Conservation (phyloP, 2,329 filamentous ascomycete species). For the Alternaria dauci region DNA sequence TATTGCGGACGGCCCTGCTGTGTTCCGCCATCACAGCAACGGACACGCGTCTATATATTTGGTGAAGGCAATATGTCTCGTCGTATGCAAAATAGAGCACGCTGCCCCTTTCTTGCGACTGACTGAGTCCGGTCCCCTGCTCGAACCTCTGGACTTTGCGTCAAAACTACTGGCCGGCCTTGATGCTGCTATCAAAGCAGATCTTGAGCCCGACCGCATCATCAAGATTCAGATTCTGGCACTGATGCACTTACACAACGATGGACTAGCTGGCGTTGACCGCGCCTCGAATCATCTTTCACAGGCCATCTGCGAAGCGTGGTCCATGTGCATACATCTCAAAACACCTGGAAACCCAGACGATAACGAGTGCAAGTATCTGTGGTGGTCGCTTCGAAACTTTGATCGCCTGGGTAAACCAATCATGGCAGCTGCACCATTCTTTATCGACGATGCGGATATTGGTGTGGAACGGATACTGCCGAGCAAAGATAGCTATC, state of each 20-base stretch:
- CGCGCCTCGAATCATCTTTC: slow-evolving; percentile 4
- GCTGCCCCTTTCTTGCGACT: slow-evolving; percentile 4
- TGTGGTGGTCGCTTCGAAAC: slow-evolving; percentile 12
- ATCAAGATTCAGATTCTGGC: slow-evolving; percentile 8
- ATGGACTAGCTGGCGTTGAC: slow-evolving; percentile 2
- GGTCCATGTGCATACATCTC: slow-evolving; percentile 11
- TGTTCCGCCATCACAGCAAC: slow-evolving; percentile 7
- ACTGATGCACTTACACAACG: slow-evolving; percentile 12
- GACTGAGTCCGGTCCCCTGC: background rate
- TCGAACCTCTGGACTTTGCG: slow-evolving; percentile 1
- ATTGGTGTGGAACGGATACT: background rate
- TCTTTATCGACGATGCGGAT: slow-evolving; percentile 10
- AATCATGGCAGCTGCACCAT: slow-evolving; percentile 8
- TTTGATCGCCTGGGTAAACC: slow-evolving; percentile 11
- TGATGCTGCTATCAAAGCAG: slow-evolving; percentile 11
- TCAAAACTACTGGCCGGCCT: slow-evolving; percentile 7
- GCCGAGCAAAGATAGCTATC: background rate
- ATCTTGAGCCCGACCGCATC: slow-evolving; percentile 7
- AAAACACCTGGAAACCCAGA: slow-evolving; percentile 5
- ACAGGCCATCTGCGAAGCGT: slow-evolving; percentile 8
- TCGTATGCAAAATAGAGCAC: slow-evolving; percentile 4
- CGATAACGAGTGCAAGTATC: slow-evolving; percentile 2
- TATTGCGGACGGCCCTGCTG: background rate
- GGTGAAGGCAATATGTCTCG: slow-evolving; percentile 8
- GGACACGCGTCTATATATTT: background rate